Evolutionary conservation across 1,139 yeast species (phyloP).

Genomic region (Entelexis sorbosivorans): DNA sequence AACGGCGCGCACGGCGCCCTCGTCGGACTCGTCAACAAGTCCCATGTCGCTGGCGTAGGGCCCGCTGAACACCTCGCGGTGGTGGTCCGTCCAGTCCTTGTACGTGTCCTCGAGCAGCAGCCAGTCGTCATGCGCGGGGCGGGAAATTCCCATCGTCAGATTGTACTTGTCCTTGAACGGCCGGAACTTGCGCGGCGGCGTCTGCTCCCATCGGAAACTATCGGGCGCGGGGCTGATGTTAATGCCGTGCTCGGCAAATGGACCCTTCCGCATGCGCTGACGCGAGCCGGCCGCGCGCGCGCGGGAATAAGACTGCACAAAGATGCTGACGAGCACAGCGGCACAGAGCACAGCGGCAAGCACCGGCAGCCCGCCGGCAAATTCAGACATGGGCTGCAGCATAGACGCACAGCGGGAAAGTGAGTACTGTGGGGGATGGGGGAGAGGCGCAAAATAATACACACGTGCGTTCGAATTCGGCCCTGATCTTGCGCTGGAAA

Average conservation of each 20-base stretch:
- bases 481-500: no score
- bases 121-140: conserved; percentile 50
- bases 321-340: neutral
- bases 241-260: conserved; percentile 5
- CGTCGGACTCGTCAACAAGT: conserved; percentile 31
- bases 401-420: neutral
- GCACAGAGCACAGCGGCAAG: neutral
- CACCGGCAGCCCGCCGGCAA: neutral
- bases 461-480: no score
- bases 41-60: conserved; percentile 16
- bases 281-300: neutral
- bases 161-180: conserved; percentile 55
- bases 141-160: conserved; percentile 57
- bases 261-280: conserved; percentile 1
- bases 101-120: conserved; percentile 57
- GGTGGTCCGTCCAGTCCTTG: conserved; percentile 36
- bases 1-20: conserved; percentile 44
- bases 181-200: conserved; percentile 41
- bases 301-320: neutral
- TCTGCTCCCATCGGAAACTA: conserved; percentile 36
- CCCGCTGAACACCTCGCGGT: conserved; percentile 25
- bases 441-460: no score
- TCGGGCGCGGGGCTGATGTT: neutral
- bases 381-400: neutral
- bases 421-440: no score